Conservation (phyloP, 257 asterid species). For the Eucommia ulmoides region DNA sequence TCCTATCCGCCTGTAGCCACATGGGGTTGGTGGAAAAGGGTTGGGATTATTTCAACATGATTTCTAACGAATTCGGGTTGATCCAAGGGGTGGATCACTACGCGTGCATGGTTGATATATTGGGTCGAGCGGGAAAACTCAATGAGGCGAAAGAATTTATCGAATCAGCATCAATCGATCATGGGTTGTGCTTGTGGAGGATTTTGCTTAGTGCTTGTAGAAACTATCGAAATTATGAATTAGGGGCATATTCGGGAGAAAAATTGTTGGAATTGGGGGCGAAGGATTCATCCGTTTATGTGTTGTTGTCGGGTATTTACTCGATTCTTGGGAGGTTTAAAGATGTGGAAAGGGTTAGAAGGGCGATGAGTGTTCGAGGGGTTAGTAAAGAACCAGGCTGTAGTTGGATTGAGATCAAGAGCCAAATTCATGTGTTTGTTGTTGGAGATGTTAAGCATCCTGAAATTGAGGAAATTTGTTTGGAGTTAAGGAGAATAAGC, state of each 20-base stretch:
- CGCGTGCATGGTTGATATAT: constrained; percentile 82
- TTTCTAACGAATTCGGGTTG: constrained; percentile 40
- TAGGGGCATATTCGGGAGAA: constrained; percentile 89
- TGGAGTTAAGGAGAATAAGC: constrained; percentile 33
- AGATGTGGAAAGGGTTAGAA: constrained; percentile 60
- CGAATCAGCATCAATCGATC: constrained; percentile 47
- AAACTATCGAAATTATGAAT: constrained; percentile 52
- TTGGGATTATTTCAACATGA: constrained; percentile 41
- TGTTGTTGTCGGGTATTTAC: constrained; percentile 70
- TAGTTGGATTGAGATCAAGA: constrained; percentile 86
- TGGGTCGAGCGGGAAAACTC: constrained; percentile 83
- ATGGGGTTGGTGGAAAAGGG: constrained; percentile 74
- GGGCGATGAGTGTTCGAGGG: constrained; percentile 55
- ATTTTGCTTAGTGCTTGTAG: constrained; percentile 65
- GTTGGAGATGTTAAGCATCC: constrained; percentile 72
- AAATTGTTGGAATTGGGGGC: constrained; percentile 65
- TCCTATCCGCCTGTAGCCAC: constrained; percentile 83
- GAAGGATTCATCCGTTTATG: constrained; percentile 71
- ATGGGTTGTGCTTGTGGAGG: constrained; percentile 71
- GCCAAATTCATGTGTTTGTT: constrained; percentile 64
- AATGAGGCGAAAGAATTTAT: constrained; percentile 61
- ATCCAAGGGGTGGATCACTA: constrained; percentile 53
- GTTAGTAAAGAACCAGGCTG: constrained; percentile 81
- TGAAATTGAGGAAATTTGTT: constrained; percentile 32
- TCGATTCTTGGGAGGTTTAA: constrained; percentile 48